A percentile compares a stretch with the other conserved stretches of the same genome.
Conservation (phyloP, 345 rosid genomes). For the Pugionium dolabratum region DNA sequence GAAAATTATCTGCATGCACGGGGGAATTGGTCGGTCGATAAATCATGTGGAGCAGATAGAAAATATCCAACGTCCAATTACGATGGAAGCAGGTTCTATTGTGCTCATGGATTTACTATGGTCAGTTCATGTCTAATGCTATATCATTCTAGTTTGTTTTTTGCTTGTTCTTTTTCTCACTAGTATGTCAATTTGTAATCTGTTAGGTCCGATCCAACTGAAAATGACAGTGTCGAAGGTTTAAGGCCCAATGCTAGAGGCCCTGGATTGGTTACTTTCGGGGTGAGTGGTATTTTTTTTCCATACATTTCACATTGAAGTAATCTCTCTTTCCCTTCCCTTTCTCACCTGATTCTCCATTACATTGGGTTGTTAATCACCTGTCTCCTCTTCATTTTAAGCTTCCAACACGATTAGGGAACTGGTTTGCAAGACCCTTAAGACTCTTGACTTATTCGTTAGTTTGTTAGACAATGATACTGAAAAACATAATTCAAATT, state of each 20-base stretch:
- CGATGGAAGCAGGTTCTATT: constrained; percentile 97
- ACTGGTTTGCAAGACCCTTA: too few species aligned
- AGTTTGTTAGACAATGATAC: too few species aligned
- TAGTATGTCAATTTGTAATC: constrained; percentile 34
- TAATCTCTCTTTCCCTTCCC: neutral
- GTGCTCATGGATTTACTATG: constrained; percentile 96
- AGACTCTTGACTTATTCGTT: too few species aligned
- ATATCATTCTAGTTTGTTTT: constrained; percentile 18
- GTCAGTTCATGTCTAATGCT: constrained; percentile 48
- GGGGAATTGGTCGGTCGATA: constrained; percentile 98
- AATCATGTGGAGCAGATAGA: constrained; percentile 97
- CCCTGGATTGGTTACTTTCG: constrained; percentile 95
- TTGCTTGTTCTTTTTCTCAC: constrained; percentile 16
- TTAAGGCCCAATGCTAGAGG: constrained; percentile 98
- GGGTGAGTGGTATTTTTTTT: constrained; percentile 58
- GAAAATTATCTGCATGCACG: constrained; percentile 99
- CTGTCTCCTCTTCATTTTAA: too few species aligned
- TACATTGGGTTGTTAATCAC: neutral
- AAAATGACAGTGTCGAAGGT: constrained; percentile 99
- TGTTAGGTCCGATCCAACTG: constrained; percentile 97
- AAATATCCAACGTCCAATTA: constrained; percentile 89
- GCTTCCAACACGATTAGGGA: too few species aligned
- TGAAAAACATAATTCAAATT: too few species aligned
- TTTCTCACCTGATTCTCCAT: neutral
- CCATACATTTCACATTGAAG: neutral